Evolutionary conservation across 805 yeast genomes (phyloP), one percentile per base, ranked within the genome.

Genomic region (Ogataea methanolica): DNA sequence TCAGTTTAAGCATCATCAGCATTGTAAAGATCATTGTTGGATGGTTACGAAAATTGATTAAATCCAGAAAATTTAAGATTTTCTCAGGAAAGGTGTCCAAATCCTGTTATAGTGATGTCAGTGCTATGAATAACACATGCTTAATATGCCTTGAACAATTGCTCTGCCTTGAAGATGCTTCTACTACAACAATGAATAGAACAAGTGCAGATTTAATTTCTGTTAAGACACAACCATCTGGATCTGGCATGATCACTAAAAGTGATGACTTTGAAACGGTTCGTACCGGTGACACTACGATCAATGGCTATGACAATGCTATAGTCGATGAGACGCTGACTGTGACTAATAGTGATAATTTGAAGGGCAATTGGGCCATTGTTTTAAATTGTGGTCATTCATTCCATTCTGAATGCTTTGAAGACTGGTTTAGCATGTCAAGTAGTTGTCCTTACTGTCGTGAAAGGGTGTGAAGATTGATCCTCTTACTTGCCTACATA

Each of bases 371-470:
- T 22, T 38, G 33, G 40, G 46, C 54, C 4, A 37, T 56, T 2
- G 51, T 71, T 40, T 46, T 59, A 17, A 50, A 51, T 19, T 74
- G 79, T 52, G 54, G 54, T 6, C 79, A 74, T 51, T 51, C 59
- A 19, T 74, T 70, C 50, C 79, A 74, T 48, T 58, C 53, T 45
- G 51, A 53, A 23, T 74, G 79, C 48, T 56, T 74, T 40, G 68
- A 63, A 43, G 52, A 50, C 36, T 74, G 79, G 79, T 53, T 70
- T n/a, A 54, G 62, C 23, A 62, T 61, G 49, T 67, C 74, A 6
- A 51, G 54, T 16, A 59, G 65, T 14, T 74, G 79, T 54, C 79
- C 79, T 3, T 58, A 70, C 29, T 74, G 79, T 52, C 56, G 79
- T n/a, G 34, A 46, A 33, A 38, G 23, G 39, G 47, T 45, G 2